These are phyloP conservation scores for Fusarium sp. DNA, from an alignment of 2,329 filamentous ascomycete species.

Conservation along the genomic window DNA sequence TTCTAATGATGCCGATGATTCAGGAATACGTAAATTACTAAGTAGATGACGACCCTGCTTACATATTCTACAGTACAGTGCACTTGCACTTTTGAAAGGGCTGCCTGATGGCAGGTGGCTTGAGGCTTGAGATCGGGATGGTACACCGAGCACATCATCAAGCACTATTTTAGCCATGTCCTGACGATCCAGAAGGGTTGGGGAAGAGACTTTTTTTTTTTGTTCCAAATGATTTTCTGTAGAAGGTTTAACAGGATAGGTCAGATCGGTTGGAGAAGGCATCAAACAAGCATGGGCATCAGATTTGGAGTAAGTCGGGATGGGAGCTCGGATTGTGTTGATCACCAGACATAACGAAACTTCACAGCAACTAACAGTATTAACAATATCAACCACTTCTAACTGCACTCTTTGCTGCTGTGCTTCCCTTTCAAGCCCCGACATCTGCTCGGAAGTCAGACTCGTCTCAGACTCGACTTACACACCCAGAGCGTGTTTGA, in stretches of 20 bases:
- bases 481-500: slow-evolving; percentile 39
- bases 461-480: neutral
- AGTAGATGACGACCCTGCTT: neutral
- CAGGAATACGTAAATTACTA: neutral
- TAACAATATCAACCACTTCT: neutral
- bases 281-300: slow-evolving; percentile 1
- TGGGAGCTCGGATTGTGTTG: slow-evolving; percentile 18
- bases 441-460: slow-evolving; percentile 2
- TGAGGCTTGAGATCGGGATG: slow-evolving; percentile 6
- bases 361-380: neutral
- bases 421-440: slow-evolving; percentile 22
- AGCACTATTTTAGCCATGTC: slow-evolving; percentile 13
- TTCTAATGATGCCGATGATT: neutral
- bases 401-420: slow-evolving; percentile 21
- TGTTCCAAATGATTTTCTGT: neutral
- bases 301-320: slow-evolving; percentile 29
- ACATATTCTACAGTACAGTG: neutral
- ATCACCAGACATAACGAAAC: slow-evolving; percentile 6
- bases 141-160: slow-evolving; percentile 23
- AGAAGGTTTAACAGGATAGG: neutral
- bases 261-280: slow-evolving; percentile 29
- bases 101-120: slow-evolving; percentile 17
- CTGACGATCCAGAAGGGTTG: slow-evolving; percentile 15
- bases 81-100: neutral
- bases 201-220: slow-evolving; percentile 17